phyloP scores from a whole-genome alignment of 75 land plant species.

The Cunninghamia lanceolata region DNA sequence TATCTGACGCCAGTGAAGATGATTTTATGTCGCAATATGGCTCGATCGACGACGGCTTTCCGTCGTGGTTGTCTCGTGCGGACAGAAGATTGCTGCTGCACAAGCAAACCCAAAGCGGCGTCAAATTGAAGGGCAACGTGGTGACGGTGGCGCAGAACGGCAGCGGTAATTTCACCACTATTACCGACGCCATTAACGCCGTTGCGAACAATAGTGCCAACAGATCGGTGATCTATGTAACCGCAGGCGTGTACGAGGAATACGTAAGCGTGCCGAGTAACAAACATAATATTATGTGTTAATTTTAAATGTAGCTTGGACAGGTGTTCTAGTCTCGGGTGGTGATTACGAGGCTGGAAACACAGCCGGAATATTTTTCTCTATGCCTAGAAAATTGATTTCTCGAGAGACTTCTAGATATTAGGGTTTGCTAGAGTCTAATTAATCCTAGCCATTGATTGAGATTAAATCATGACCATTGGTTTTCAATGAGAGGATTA shows the following conservation, averaged over 20 bases:
- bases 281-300: slow-evolving; percentile 15
- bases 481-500: too few relatives aligned
- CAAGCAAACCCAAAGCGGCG: not conserved
- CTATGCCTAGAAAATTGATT: too few relatives aligned
- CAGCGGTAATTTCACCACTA: slow-evolving; percentile 37
- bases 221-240: slow-evolving; percentile 46
- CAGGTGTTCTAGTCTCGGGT: too few relatives aligned
- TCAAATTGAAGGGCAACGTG: not conserved
- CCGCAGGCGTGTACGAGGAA: slow-evolving; percentile 51
- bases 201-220: slow-evolving; percentile 27
- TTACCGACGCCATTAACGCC: slow-evolving; percentile 45
- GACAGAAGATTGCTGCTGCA: slow-evolving; percentile 2
- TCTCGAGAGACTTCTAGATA: too few relatives aligned
- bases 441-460: too few relatives aligned
- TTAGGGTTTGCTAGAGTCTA: too few relatives aligned
- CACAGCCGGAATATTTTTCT: too few relatives aligned
- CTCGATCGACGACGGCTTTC: not conserved
- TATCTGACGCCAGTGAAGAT: too few relatives aligned
- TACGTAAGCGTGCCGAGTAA: slow-evolving; percentile 20
- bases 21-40: too few relatives aligned
- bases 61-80: not conserved
- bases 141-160: slow-evolving; percentile 31
- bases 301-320: too few relatives aligned
- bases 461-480: too few relatives aligned
- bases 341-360: too few relatives aligned